These are phyloP conservation scores for Thelephora ganbajun DNA, from an alignment of 768 basidiomycete species.

Conservation along the genomic window DNA sequence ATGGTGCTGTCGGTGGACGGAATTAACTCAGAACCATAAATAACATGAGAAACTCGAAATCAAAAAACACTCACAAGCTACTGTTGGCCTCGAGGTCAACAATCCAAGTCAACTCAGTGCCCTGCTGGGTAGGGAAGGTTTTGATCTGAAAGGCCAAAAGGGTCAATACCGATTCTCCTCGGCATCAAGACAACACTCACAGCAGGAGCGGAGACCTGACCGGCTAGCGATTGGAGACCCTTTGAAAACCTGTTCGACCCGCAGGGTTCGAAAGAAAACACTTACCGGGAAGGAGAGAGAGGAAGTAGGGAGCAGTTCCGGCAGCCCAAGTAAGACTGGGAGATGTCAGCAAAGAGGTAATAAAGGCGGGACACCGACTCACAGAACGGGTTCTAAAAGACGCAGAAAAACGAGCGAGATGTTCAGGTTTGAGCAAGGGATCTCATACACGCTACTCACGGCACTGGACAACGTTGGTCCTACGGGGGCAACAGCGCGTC, in stretches of 20 bases:
- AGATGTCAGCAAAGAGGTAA: no score
- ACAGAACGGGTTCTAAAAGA: conserved; percentile 38
- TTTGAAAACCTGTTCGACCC: not conserved
- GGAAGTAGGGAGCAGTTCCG: conserved; percentile 41
- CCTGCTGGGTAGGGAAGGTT: conserved; percentile 32
- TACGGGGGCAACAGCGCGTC: conserved; percentile 8
- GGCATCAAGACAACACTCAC: conserved; percentile 21
- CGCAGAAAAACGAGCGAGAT: not conserved
- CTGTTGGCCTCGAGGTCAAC: conserved; percentile 33
- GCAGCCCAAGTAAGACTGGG: conserved; percentile 31
- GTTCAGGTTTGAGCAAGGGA: not conserved
- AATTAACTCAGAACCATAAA: conserved; percentile 1
- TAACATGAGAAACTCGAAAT: not conserved
- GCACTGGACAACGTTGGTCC: conserved; percentile 31
- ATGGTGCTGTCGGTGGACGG: conserved; percentile 27
- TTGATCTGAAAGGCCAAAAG: conserved; percentile 28
- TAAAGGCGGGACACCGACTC: no score
- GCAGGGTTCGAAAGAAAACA: not conserved
- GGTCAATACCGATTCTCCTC: not conserved
- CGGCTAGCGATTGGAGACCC: conserved; percentile 23
- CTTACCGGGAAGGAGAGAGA: conserved; percentile 50
- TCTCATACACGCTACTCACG: conserved; percentile 21
- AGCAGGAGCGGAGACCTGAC: conserved; percentile 34
- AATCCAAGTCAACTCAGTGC: conserved; percentile 35
- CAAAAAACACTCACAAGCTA: conserved; percentile 27